Evolutionary conservation across 148 eudicot genomes (phyloP), one percentile per base, ranked within the genome.

Genomic region (Camellia lanceoleosa): DNA sequence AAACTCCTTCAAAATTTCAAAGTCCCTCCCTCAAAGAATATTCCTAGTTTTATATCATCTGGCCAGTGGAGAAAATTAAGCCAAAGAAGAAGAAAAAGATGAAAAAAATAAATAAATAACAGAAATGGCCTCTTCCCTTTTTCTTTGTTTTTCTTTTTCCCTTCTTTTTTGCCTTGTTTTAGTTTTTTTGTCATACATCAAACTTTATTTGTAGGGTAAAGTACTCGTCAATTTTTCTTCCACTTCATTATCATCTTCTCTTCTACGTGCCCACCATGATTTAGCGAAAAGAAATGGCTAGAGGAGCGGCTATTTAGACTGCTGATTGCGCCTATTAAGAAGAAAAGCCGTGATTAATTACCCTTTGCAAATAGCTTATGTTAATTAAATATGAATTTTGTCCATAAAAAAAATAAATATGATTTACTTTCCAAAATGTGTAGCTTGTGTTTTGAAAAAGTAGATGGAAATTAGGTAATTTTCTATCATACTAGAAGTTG

Each of bases 201-300:
- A 55, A 49, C 74, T 81, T 74, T 59, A 75, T 61, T 75, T 56
- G 83, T 59, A 44, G 79, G 73, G 65, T 41, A 44, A 81, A 75
- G 46, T 54, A 20, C 46, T 13, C 19, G 51, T 11, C 68, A 68
- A 74, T 58, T 81, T 81, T 68, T 58, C 62, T 44, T 69, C 75
- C 55, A 75, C 83, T 81, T 75, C 67, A 6, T 43, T 58, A 75
- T 79, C 60, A 56, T 42, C 75, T 76, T 68, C 73, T 79, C 79
- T 79, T 79, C 74, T 75, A 54, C 51, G 68, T 70, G 47, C 60
- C 73, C 71, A 60, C 79, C 83, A 70, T 79, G 82, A 85, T 76
- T 79, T 47, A 81, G 69, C 69, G 2, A 67, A 67, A 81, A 63
- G 75, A 66, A 74, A 55, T 66, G 10, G 59, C 46, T 43, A 59